These are phyloP conservation scores for Tardiomyces depauwii DNA, from an alignment of 1,139 yeast species.

Conservation along the genomic window DNA sequence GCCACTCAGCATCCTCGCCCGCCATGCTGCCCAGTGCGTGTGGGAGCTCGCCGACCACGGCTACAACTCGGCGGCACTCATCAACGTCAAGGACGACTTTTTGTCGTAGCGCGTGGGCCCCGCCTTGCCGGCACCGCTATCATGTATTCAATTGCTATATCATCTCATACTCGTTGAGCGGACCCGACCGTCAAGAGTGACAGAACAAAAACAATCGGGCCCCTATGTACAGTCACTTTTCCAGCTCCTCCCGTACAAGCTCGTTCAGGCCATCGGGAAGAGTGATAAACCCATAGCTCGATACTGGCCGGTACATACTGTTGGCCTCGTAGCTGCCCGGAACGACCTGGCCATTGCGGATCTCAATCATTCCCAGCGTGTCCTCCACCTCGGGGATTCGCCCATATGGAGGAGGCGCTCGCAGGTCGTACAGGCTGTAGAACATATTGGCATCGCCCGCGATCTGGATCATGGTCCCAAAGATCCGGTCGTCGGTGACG, in stretches of 20 bases:
- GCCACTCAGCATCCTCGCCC: conserved; percentile 28
- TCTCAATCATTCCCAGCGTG: conserved; percentile 59
- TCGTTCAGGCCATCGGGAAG: conserved; percentile 47
- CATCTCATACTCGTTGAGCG: too few species aligned
- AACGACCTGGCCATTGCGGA: conserved; percentile 41
- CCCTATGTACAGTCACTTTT: conserved; percentile 2
- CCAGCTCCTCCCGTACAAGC: conserved; percentile 26
- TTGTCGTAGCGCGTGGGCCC: conserved; percentile 10
- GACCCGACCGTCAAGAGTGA: too few species aligned
- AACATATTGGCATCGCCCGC: conserved; percentile 28
- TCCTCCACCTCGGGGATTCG: conserved; percentile 66
- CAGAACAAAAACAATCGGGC: too few species aligned
- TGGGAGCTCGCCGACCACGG: conserved; percentile 20
- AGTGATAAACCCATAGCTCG: conserved; percentile 43
- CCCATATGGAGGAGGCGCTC: conserved; percentile 56
- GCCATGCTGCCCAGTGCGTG: conserved; percentile 25
- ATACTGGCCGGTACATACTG: conserved; percentile 46
- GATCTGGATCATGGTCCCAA: conserved; percentile 51
- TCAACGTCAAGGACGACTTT: conserved; percentile 29
- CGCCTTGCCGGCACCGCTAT: too few species aligned
- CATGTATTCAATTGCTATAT: background rate
- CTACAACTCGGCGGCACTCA: conserved; percentile 21
- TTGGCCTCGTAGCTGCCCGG: conserved; percentile 49
- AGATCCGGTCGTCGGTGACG: conserved; percentile 43
- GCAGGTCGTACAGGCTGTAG: conserved; percentile 64